phyloP scores from a whole-genome alignment of 768 basidiomycete species.

The Psilocybe cubensis region DNA sequence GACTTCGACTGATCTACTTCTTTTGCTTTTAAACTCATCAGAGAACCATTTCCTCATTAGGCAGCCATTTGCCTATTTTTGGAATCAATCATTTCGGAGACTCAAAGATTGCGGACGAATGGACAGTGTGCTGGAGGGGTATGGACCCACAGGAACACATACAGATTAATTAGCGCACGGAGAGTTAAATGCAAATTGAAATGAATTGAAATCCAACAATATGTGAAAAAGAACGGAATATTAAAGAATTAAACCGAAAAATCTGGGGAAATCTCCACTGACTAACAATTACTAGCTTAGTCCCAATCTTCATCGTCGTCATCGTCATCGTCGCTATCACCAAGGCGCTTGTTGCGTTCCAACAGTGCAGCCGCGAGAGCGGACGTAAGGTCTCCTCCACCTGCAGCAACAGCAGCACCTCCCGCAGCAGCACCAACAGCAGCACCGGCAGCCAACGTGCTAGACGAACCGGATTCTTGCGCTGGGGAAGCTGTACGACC shows the following conservation, averaged over 20 bases:
- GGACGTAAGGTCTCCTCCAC: constrained; percentile 76
- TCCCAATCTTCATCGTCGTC: constrained; percentile 74
- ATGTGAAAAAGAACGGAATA: not conserved
- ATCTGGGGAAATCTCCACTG: not conserved
- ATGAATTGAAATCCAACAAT: not conserved
- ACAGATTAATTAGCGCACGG: too few relatives aligned
- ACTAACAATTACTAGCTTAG: constrained; percentile 17
- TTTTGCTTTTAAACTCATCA: too few relatives aligned
- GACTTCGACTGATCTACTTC: too few relatives aligned
- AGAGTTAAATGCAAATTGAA: too few relatives aligned
- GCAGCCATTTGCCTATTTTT: not conserved
- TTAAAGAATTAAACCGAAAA: not conserved
- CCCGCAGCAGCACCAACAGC: constrained; percentile 38
- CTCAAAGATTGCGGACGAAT: too few relatives aligned
- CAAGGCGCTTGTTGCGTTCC: constrained; percentile 85
- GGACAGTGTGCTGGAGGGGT: too few relatives aligned
- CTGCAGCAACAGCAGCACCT: constrained; percentile 39
- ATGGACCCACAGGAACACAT: too few relatives aligned
- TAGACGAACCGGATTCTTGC: constrained; percentile 34
- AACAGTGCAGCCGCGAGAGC: constrained; percentile 84
- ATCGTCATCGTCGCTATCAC: constrained; percentile 83
- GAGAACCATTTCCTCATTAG: too few relatives aligned
- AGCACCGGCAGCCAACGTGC: constrained; percentile 38
- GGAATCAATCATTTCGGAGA: too few relatives aligned
- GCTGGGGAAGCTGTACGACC: constrained; percentile 35